These are phyloP conservation scores for Pichia terricola DNA, from an alignment of 1,139 yeast genomes.

Conservation along the genomic window DNA sequence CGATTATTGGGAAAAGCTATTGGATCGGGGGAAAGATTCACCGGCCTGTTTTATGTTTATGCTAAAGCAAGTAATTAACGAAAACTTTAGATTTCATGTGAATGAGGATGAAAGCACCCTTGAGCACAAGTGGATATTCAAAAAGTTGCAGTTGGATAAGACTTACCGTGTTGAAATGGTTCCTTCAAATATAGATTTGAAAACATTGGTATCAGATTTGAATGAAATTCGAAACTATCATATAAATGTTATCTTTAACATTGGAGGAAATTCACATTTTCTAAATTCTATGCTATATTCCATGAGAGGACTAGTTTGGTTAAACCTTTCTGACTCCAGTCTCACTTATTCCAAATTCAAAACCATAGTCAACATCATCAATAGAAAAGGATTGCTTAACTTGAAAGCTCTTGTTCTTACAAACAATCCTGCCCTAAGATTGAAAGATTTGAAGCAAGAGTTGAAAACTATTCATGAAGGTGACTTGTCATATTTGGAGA, in stretches of 20 bases:
- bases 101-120: neutral
- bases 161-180: conserved; percentile 11
- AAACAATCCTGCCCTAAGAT: conserved; percentile 3
- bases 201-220: conserved; percentile 6
- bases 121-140: conserved; percentile 10
- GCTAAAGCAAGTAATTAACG: neutral
- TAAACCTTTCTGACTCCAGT: conserved; percentile 5
- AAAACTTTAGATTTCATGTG: conserved; percentile 5
- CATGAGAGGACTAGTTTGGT: conserved; percentile 7
- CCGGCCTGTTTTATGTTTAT: conserved; percentile 7
- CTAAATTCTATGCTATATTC: conserved; percentile 5
- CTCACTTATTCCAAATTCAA: conserved; percentile 4
- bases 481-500: conserved; percentile 10
- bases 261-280: conserved; percentile 3
- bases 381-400: conserved; percentile 5
- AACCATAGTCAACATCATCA: conserved; percentile 9
- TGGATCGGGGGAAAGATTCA: conserved; percentile 5
- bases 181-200: conserved; percentile 10
- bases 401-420: conserved; percentile 9
- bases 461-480: conserved; percentile 5
- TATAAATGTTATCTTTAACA: conserved; percentile 5
- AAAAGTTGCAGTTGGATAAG: conserved; percentile 2
- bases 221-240: conserved; percentile 1
- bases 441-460: conserved; percentile 6
- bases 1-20: conserved; percentile 7